These are phyloP conservation scores for Pseudogymnoascus sp. DNA, from an alignment of 2,329 filamentous ascomycete genomes.

Conservation along the genomic window DNA sequence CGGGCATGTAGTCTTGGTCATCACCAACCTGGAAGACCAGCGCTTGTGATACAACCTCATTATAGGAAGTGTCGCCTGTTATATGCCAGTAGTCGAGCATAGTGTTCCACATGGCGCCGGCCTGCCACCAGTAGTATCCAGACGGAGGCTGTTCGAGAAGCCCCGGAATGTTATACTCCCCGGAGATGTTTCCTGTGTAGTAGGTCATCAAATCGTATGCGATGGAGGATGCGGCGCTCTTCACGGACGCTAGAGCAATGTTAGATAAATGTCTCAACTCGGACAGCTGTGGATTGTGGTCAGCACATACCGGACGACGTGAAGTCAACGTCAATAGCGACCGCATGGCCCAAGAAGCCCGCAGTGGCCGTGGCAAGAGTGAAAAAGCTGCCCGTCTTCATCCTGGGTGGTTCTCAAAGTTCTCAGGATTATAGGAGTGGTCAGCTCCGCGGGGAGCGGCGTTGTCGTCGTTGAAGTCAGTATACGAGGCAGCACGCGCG, in stretches of 20 bases:
- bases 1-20: slow-evolving; percentile 49
- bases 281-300: neutral
- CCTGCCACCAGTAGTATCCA: slow-evolving; percentile 50
- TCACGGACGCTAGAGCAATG: slow-evolving; percentile 32
- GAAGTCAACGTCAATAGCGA: slow-evolving; percentile 23
- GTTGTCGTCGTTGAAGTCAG: neutral
- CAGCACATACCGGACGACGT: slow-evolving; percentile 19
- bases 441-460: neutral
- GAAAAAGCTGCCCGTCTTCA: neutral
- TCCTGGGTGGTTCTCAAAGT: neutral
- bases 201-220: slow-evolving; percentile 30
- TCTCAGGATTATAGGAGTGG: neutral
- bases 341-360: neutral
- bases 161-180: slow-evolving; percentile 38
- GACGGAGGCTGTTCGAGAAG: slow-evolving; percentile 39
- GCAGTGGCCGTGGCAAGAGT: neutral
- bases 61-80: slow-evolving; percentile 50
- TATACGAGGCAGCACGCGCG: neutral
- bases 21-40: slow-evolving; percentile 51
- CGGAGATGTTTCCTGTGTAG: slow-evolving; percentile 34
- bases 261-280: slow-evolving; percentile 35
- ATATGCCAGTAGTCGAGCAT: slow-evolving; percentile 56
- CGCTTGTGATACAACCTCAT: slow-evolving; percentile 43
- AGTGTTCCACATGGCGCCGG: slow-evolving; percentile 52
- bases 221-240: slow-evolving; percentile 24